phyloP scores from a whole-genome alignment of 768 basidiomycete species.

The Tremella yokohamensis region DNA sequence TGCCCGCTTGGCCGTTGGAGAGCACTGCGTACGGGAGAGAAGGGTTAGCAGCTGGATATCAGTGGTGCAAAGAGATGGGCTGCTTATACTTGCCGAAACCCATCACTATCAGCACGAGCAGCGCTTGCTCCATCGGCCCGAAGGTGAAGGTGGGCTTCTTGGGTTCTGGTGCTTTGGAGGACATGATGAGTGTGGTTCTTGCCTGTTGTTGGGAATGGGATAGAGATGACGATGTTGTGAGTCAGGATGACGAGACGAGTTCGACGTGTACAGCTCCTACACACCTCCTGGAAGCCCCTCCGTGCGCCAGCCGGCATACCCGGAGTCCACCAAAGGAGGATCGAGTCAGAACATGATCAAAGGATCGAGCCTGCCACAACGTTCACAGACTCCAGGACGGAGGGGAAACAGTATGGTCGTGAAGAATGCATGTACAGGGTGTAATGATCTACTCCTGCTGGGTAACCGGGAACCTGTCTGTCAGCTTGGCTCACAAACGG shows the following conservation, averaged over 20 bases:
- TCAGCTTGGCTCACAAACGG: conserved; percentile 4
- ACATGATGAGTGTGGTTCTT: conserved; percentile 5
- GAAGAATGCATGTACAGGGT: conserved; percentile 28
- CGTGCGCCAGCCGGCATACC: too few relatives aligned
- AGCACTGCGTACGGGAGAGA: conserved; percentile 15
- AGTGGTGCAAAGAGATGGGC: not conserved
- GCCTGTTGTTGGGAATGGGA: not conserved
- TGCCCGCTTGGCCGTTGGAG: conserved; percentile 3
- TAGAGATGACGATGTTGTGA: not conserved
- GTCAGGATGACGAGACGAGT: not conserved
- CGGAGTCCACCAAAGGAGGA: conserved; percentile 2
- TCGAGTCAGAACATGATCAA: not conserved
- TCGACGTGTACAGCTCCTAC: too few relatives aligned
- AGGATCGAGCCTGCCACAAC: not conserved
- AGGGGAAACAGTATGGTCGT: not conserved
- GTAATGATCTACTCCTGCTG: conserved; percentile 34
- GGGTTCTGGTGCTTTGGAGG: not conserved
- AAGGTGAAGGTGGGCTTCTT: conserved; percentile 28
- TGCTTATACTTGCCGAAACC: conserved; percentile 31
- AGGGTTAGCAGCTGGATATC: conserved; percentile 17
- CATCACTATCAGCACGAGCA: conserved; percentile 41
- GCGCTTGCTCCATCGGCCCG: conserved; percentile 45
- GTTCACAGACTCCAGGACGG: too few relatives aligned
- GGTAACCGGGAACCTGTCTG: conserved; percentile 40
- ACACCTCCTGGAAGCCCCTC: too few relatives aligned